A percentile compares a stretch with the other conserved stretches of the same genome.
Conservation (phyloP, 2,329 filamentous ascomycete species). For the Huntiella bhutanensis region DNA sequence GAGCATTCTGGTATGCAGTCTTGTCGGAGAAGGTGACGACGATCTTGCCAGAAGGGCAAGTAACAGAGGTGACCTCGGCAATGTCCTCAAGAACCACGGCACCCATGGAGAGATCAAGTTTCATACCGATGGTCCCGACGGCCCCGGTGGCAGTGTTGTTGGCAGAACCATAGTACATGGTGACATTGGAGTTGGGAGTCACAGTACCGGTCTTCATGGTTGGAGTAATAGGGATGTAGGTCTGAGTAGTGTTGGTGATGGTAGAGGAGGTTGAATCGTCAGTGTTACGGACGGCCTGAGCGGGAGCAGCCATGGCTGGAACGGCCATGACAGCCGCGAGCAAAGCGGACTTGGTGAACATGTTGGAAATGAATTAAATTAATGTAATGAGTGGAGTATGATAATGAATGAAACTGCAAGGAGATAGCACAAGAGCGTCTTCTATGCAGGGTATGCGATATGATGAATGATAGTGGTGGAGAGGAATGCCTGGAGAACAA, state of each 20-base stretch:
- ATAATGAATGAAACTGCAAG: no score
- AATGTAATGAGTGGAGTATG: no score
- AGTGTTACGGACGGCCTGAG: not conserved
- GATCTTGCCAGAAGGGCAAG: conserved; percentile 12
- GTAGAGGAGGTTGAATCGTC: not conserved
- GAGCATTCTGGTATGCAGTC: conserved; percentile 11
- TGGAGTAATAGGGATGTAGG: conserved; percentile 9
- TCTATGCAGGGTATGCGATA: no score
- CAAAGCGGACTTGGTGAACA: not conserved
- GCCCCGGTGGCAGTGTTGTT: conserved; percentile 6
- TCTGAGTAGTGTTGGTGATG: conserved; percentile 2
- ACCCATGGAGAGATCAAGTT: conserved; percentile 13
- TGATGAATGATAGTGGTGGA: no score
- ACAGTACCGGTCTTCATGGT: conserved; percentile 9
- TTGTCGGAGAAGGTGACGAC: conserved; percentile 12
- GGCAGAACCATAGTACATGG: conserved; percentile 12
- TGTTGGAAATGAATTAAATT: not conserved
- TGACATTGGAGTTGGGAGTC: conserved; percentile 1
- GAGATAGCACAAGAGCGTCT: no score
- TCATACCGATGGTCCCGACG: conserved; percentile 14
- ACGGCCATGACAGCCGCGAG: not conserved
- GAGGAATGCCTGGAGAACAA: no score
- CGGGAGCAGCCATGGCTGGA: not conserved
- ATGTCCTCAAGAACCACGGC: conserved; percentile 14
- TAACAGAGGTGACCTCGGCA: conserved; percentile 11